A percentile compares a stretch with the other conserved stretches of the same genome.
Conservation (phyloP, 176 grass and related monocot genomes). For the Luzula sylvatica region DNA sequence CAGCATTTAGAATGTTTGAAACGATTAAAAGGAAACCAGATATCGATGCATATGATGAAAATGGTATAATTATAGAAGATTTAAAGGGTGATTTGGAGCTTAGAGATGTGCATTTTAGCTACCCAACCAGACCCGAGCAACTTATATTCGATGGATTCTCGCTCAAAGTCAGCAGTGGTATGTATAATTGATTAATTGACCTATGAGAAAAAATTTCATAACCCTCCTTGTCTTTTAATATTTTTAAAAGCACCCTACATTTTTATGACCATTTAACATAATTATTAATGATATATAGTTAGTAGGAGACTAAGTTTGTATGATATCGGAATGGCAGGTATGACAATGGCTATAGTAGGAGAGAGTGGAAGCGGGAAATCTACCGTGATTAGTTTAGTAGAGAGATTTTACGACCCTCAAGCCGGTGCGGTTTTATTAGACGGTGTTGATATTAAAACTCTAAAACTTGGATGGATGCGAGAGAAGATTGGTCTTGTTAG, state of each 20-base stretch:
- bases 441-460: slow-evolving; percentile 57
- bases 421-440: slow-evolving; percentile 57
- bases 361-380: slow-evolving; percentile 84
- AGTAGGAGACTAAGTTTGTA: background rate
- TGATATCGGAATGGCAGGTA: slow-evolving; percentile 17
- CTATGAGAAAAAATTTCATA: too few relatives aligned
- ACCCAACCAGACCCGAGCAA: slow-evolving; percentile 61
- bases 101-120: slow-evolving; percentile 54
- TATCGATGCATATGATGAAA: slow-evolving; percentile 58
- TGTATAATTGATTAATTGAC: too few relatives aligned
- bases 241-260: too few relatives aligned
- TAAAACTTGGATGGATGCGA: slow-evolving; percentile 59
- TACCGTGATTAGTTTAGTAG: slow-evolving; percentile 49
- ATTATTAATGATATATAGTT: too few relatives aligned
- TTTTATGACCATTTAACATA: too few relatives aligned
- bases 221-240: too few relatives aligned
- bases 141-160: slow-evolving; percentile 58
- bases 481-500: slow-evolving; percentile 62
- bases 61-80: slow-evolving; percentile 34
- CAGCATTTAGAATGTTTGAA: slow-evolving; percentile 65
- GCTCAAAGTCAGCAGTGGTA: slow-evolving; percentile 45
- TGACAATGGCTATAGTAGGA: slow-evolving; percentile 72
- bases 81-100: slow-evolving; percentile 54
- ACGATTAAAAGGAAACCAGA: slow-evolving; percentile 58
- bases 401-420: slow-evolving; percentile 80